Evolutionary conservation across 371 early-diverging fungal species (phyloP).

Genomic region (Vairimorpha necatrix): DNA sequence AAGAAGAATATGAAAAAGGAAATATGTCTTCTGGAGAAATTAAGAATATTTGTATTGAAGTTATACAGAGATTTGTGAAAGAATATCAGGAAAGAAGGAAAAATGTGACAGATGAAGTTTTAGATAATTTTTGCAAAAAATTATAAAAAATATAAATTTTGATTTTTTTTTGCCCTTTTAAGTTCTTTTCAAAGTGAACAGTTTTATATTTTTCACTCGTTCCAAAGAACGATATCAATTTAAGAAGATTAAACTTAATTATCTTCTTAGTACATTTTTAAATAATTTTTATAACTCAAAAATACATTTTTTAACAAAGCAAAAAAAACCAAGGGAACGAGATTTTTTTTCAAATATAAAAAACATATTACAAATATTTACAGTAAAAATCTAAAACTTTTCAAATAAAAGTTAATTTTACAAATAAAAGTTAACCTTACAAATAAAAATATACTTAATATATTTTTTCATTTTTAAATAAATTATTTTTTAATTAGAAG

Average conservation of each 20-base stretch:
- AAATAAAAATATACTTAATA: too few species aligned
- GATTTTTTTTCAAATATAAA: too few species aligned
- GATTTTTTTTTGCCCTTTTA: neutral
- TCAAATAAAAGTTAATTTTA: neutral
- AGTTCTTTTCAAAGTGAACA: conserved; percentile 2
- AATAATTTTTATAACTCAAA: neutral
- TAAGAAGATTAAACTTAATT: neutral
- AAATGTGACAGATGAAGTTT: conserved; percentile 51
- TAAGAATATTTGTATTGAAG: conserved; percentile 82
- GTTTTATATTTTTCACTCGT: neutral
- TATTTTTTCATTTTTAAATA: too few species aligned
- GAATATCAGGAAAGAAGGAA: conserved; percentile 74
- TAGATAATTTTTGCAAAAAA: neutral
- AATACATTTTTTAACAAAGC: too few species aligned
- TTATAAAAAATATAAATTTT: neutral
- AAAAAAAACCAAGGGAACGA: too few species aligned
- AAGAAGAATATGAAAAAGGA: conserved; percentile 73
- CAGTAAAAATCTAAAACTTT: too few species aligned
- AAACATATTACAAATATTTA: too few species aligned
- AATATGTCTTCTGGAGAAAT: conserved; percentile 80
- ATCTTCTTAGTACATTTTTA: conserved; percentile 1
- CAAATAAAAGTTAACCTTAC: neutral
- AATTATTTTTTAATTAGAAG: neutral
- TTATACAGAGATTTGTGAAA: conserved; percentile 73
- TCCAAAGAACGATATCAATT: conserved; percentile 5